These are phyloP conservation scores for Saccharomycopsis guyanensis DNA, from an alignment of 805 yeast genomes.

Conservation along the genomic window DNA sequence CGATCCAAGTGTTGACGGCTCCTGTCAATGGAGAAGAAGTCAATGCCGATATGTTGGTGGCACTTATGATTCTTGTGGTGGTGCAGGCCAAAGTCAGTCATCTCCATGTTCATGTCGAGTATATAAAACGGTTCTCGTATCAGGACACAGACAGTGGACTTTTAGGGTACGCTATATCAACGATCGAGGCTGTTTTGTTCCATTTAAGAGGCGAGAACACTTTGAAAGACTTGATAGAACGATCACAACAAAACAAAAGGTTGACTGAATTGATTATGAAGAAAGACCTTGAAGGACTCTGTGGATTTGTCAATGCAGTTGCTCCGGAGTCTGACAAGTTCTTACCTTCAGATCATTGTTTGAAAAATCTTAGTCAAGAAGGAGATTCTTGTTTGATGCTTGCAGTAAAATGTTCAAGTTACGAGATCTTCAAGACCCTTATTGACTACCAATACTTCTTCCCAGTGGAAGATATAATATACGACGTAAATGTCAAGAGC, in stretches of 20 bases:
- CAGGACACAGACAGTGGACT: slow-evolving; percentile 39
- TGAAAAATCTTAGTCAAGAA: slow-evolving; percentile 35
- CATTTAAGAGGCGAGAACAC: slow-evolving; percentile 44
- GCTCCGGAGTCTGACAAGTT: background rate
- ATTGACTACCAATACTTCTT: slow-evolving; percentile 40
- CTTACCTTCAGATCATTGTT: slow-evolving; percentile 26
- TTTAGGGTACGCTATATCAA: slow-evolving; percentile 70
- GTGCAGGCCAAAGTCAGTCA: slow-evolving; percentile 51
- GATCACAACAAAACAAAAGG: slow-evolving; percentile 41
- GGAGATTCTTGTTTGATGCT: slow-evolving; percentile 71
- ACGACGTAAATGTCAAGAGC: slow-evolving; percentile 50
- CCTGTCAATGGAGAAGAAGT: slow-evolving; percentile 28
- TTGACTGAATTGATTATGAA: slow-evolving; percentile 45
- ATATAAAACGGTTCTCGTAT: slow-evolving; percentile 56
- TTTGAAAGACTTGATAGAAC: slow-evolving; percentile 30
- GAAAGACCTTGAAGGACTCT: slow-evolving; percentile 24
- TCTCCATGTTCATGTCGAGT: slow-evolving; percentile 56
- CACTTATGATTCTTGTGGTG: slow-evolving; percentile 64
- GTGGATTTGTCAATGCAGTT: background rate
- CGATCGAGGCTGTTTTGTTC: slow-evolving; percentile 72
- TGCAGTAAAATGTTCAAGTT: slow-evolving; percentile 45
- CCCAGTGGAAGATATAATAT: slow-evolving; percentile 58
- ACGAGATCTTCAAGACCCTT: slow-evolving; percentile 37
- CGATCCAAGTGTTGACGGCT: slow-evolving; percentile 44
- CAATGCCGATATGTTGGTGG: slow-evolving; percentile 78